Conservation (phyloP, 2,329 filamentous ascomycete genomes). For the Incumbomyces delicatus region DNA sequence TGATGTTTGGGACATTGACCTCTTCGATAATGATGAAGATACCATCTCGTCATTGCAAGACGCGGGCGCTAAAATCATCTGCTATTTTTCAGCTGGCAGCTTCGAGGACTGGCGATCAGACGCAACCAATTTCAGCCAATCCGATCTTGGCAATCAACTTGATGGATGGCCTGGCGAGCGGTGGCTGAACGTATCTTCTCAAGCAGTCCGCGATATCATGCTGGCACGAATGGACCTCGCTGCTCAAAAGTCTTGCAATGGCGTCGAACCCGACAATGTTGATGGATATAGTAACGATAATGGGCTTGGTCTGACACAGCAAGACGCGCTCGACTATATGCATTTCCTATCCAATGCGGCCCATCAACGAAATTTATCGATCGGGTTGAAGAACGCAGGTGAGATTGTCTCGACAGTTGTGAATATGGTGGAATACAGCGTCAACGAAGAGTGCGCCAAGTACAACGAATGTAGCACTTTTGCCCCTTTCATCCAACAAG, state of each 20-base stretch:
- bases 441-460: slow-evolving; percentile 61
- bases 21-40: slow-evolving; percentile 43
- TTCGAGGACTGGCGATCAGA: slow-evolving; percentile 57
- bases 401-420: slow-evolving; percentile 46
- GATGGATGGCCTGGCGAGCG: slow-evolving; percentile 57
- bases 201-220: slow-evolving; percentile 57
- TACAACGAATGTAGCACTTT: slow-evolving; percentile 52
- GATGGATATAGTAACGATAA: slow-evolving; percentile 58
- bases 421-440: slow-evolving; percentile 50
- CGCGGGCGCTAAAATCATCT: slow-evolving; percentile 54
- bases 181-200: slow-evolving; percentile 53
- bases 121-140: slow-evolving; percentile 41
- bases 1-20: slow-evolving; percentile 42
- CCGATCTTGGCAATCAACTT: slow-evolving; percentile 49
- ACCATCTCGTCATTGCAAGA: slow-evolving; percentile 41
- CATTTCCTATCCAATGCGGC: slow-evolving; percentile 52
- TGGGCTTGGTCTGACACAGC: slow-evolving; percentile 48
- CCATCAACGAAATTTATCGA: slow-evolving; percentile 44
- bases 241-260: slow-evolving; percentile 53
- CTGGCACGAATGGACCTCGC: slow-evolving; percentile 49
- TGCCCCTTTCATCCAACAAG: slow-evolving; percentile 46
- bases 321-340: slow-evolving; percentile 50
- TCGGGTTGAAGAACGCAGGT: slow-evolving; percentile 61
- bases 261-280: slow-evolving; percentile 62
- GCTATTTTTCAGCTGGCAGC: slow-evolving; percentile 65